Conservation (phyloP, 768 basidiomycete genomes). For the Hypholoma sublateritium region DNA sequence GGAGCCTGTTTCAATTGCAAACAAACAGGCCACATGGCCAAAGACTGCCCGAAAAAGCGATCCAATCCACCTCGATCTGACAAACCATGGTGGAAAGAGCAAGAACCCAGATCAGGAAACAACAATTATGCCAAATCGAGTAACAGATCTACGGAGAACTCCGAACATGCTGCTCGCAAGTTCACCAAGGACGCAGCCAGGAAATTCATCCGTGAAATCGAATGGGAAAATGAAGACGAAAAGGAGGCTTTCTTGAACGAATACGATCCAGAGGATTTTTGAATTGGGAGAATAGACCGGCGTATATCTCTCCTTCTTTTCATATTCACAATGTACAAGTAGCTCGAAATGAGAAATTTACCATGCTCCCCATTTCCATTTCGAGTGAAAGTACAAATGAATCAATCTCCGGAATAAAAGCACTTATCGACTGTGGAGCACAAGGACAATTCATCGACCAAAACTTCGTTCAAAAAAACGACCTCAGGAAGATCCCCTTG, state of each 20-base stretch:
- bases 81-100: background rate
- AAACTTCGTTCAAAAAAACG: background rate
- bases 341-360: background rate
- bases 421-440: conserved; percentile 10
- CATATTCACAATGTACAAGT: background rate
- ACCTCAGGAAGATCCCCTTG: background rate
- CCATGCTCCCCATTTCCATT: background rate
- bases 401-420: conserved; percentile 1
- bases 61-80: background rate
- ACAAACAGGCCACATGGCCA: background rate
- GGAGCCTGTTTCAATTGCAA: conserved; percentile 10
- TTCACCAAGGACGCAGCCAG: background rate
- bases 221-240: background rate
- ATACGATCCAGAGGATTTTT: conserved; percentile 1
- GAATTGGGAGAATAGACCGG: background rate
- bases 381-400: background rate
- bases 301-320: conserved; percentile 1
- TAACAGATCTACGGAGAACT: background rate
- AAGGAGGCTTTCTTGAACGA: background rate
- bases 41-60: conserved; percentile 4
- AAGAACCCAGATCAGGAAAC: background rate
- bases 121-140: background rate
- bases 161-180: background rate
- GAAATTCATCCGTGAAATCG: background rate
- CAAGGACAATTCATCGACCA: conserved; percentile 15